phyloP scores from a whole-genome alignment of 2,329 filamentous ascomycete genomes.

The Diaporthe capsici region DNA sequence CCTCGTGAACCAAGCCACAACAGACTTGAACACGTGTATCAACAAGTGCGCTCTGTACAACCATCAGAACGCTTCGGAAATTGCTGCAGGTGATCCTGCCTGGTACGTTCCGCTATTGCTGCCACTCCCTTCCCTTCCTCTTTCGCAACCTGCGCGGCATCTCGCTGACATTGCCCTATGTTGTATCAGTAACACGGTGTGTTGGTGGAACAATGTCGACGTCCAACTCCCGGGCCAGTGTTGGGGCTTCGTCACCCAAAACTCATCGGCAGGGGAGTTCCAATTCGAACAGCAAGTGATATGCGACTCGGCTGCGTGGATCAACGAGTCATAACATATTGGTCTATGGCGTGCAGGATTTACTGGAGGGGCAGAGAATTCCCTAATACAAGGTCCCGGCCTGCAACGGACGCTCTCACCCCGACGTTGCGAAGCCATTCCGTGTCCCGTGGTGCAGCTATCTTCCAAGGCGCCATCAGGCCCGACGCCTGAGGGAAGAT shows the following conservation, averaged over 20 bases:
- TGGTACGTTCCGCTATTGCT: not conserved
- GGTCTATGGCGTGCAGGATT: not conserved
- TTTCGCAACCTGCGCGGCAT: not conserved
- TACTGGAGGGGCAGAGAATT: too few relatives aligned
- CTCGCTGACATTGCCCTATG: not conserved
- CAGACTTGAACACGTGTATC: conserved; percentile 3
- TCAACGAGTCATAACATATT: not conserved
- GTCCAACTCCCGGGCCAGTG: not conserved
- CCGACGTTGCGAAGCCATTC: not conserved
- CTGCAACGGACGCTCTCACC: not conserved
- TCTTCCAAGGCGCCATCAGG: not conserved
- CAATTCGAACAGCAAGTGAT: not conserved
- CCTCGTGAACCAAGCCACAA: not conserved
- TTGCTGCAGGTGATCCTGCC: not conserved
- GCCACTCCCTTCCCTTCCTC: not conserved
- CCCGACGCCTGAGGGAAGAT: not conserved
- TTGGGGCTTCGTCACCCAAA: not conserved
- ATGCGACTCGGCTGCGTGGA: not conserved
- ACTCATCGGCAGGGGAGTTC: conserved; percentile 8
- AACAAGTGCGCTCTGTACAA: not conserved
- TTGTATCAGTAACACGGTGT: conserved; percentile 1
- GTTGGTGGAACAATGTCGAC: conserved; percentile 12
- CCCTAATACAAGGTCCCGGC: not conserved
- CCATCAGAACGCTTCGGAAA: not conserved
- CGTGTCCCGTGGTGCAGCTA: not conserved